Evolutionary conservation across 495 filamentous ascomycete genomes (phyloP).

Genomic region (Podospora didyma): DNA sequence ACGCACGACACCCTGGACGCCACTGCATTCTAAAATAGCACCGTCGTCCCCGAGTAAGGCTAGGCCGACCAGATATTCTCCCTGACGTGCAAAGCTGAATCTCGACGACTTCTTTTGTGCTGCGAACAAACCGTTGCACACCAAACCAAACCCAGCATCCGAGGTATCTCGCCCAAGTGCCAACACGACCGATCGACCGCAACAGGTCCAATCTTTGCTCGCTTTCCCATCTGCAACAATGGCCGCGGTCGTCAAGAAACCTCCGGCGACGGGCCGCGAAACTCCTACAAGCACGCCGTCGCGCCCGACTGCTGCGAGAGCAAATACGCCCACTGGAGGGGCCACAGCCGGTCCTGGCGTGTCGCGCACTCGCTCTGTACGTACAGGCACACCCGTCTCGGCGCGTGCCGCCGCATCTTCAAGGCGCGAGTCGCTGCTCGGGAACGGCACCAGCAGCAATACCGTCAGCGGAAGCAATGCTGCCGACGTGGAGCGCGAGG

Average conservation of each 20-base stretch:
- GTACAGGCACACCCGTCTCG: constrained; percentile 58
- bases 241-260: constrained; percentile 43
- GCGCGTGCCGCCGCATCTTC: constrained; percentile 61
- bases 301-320: constrained; percentile 27
- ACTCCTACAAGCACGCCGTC: constrained; percentile 29
- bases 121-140: no score
- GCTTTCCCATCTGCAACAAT: constrained; percentile 12
- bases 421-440: constrained; percentile 58
- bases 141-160: no score
- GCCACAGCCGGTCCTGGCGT: constrained; percentile 27
- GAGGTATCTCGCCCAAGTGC: no score
- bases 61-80: neutral
- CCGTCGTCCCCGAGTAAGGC: constrained; percentile 7
- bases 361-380: constrained; percentile 46
- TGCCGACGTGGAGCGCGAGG: constrained; percentile 51
- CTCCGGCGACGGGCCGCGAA: constrained; percentile 35
- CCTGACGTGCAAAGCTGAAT: no score
- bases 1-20: constrained; percentile 8
- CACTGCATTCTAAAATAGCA: constrained; percentile 21
- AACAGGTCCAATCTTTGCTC: neutral
- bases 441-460: constrained; percentile 43
- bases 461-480: constrained; percentile 45
- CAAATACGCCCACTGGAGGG: constrained; percentile 35
- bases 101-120: neutral
- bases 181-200: no score